These are phyloP conservation scores for Baorangia bicolor DNA, from an alignment of 768 basidiomycete species.

Conservation along the genomic window DNA sequence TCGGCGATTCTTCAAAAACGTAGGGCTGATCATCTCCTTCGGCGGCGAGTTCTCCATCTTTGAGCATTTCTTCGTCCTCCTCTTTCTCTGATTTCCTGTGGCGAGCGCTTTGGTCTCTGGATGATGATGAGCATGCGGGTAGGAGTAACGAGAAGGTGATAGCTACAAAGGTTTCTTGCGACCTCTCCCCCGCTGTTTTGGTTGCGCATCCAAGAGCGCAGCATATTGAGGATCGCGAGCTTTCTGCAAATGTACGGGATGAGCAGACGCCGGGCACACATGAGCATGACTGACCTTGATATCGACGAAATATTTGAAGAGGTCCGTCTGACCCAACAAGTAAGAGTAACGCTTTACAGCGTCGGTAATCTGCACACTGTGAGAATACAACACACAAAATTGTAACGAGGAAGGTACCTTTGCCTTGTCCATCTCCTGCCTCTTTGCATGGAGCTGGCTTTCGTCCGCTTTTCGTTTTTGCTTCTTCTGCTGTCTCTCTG, in stretches of 20 bases:
- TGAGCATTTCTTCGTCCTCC: constrained; percentile 93
- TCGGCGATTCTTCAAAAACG: constrained; percentile 92
- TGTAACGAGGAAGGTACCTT: constrained; percentile 51
- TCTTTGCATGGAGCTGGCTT: constrained; percentile 63
- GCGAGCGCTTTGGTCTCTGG: constrained; percentile 72
- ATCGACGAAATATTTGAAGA: constrained; percentile 98
- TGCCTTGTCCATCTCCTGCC: constrained; percentile 85
- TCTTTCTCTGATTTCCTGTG: constrained; percentile 98
- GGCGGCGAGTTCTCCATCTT: constrained; percentile 76
- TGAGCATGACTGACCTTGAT: constrained; percentile 64
- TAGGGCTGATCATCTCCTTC: constrained; percentile 88
- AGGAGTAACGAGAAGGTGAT: background rate
- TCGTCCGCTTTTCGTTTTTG: constrained; percentile 67
- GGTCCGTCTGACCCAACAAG: constrained; percentile 95
- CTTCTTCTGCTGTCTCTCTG: constrained; percentile 44
- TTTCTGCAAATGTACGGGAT: constrained; percentile 45
- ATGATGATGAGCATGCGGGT: constrained; percentile 4
- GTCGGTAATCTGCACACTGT: constrained; percentile 66
- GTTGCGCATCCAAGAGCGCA: constrained; percentile 81
- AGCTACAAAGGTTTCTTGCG: constrained; percentile 78
- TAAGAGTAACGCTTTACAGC: constrained; percentile 97
- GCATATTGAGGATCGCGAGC: constrained; percentile 94
- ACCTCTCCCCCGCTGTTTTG: constrained; percentile 80
- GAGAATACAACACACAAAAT: constrained; percentile 4
- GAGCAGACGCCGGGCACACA: background rate